Conservation (phyloP, 2,329 filamentous ascomycete genomes). For the Aulographum hederae region DNA sequence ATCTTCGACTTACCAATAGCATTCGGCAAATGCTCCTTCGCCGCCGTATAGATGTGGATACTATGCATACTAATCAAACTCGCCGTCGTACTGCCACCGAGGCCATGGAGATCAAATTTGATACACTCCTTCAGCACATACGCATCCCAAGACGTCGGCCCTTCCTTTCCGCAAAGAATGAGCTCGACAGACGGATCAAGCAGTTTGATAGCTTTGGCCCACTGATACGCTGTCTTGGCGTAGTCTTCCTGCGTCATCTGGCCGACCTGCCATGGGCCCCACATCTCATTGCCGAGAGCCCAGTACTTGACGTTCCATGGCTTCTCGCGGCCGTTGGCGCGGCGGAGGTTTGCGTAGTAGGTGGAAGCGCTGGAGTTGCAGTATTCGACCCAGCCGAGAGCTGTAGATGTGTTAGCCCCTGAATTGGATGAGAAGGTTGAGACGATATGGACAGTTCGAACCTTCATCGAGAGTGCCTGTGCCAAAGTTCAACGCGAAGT, state of each 20-base stretch:
- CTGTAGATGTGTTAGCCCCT: conserved; percentile 21
- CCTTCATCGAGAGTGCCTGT: conserved; percentile 39
- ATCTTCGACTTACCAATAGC: conserved; percentile 12
- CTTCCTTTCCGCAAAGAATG: conserved; percentile 59
- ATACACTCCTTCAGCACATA: conserved; percentile 55
- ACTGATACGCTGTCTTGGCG: conserved; percentile 49
- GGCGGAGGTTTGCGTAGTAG: conserved; percentile 64
- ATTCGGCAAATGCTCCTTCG: conserved; percentile 21
- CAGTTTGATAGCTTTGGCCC: conserved; percentile 55
- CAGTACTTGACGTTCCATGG: conserved; percentile 75
- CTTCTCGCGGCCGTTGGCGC: conserved; percentile 55
- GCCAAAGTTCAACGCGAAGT: conserved; percentile 65
- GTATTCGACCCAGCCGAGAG: conserved; percentile 67
- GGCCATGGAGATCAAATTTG: conserved; percentile 28
- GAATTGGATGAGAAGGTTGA: not conserved
- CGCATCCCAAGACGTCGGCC: conserved; percentile 52
- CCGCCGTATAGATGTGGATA: conserved; percentile 61
- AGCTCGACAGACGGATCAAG: conserved; percentile 49
- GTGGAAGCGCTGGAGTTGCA: conserved; percentile 65
- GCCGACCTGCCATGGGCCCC: conserved; percentile 49
- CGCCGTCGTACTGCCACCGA: conserved; percentile 27
- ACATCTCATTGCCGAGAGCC: conserved; percentile 63
- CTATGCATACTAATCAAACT: conserved; percentile 60
- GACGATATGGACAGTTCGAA: conserved; percentile 20
- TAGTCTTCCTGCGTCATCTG: conserved; percentile 54